phyloP scores from a whole-genome alignment of 208 protist species.

The Trypanosomatidae sp. region DNA sequence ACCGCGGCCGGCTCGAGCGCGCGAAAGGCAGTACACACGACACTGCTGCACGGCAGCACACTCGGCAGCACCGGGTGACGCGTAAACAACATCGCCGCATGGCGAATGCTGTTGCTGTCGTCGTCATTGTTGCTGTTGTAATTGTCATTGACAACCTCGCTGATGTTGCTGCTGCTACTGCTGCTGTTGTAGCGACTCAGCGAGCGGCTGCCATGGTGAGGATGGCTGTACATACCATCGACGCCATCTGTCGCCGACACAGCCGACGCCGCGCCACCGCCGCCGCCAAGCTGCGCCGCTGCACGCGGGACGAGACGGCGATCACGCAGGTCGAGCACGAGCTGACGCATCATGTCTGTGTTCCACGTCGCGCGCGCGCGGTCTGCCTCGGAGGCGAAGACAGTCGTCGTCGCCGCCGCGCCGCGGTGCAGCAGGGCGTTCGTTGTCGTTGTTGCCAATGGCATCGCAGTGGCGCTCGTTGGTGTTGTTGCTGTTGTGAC shows the following conservation, averaged over 20 bases:
- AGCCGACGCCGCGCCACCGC: background rate
- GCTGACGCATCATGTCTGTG: conserved; percentile 62
- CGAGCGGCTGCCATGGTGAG: too few species aligned
- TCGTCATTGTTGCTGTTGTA: background rate
- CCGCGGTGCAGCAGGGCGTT: too few species aligned
- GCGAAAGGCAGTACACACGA: conserved; percentile 55
- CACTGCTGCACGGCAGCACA: conserved; percentile 29
- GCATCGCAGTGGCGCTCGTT: too few species aligned
- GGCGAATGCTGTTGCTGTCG: background rate
- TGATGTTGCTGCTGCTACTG: background rate
- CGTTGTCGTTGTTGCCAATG: too few species aligned
- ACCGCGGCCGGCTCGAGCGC: conserved; percentile 63
- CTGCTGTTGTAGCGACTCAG: too few species aligned
- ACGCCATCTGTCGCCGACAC: background rate
- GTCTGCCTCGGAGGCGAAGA: conserved; percentile 62
- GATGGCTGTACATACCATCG: background rate
- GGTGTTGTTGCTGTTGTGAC: too few species aligned
- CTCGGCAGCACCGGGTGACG: conserved; percentile 49
- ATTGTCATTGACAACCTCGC: background rate
- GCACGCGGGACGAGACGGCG: conserved; percentile 27
- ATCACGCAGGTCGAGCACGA: conserved; percentile 66
- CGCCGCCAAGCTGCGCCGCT: background rate
- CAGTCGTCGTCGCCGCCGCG: conserved; percentile 14
- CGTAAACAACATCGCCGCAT: background rate
- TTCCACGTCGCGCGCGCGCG: conserved; percentile 59